Evolutionary conservation across 257 asterid species (phyloP), one percentile per base, ranked within the genome.

Genomic region (Nicotiana noctiflora): DNA sequence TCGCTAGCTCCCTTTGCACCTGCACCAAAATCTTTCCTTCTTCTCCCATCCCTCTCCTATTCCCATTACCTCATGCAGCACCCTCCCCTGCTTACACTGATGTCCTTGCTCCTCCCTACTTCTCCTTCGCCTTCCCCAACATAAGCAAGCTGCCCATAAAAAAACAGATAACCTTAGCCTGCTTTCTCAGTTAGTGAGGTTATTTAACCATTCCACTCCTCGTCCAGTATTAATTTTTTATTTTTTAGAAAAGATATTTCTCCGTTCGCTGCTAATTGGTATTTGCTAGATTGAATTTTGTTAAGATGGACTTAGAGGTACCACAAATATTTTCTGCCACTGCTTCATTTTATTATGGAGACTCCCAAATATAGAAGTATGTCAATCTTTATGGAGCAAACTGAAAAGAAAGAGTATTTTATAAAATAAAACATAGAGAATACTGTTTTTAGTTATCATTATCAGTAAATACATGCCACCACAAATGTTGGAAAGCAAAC

Each of bases 41-140:
- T 11, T 8, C 15, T 18, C 56, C 56, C 53, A 40, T 37, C 29
- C 56, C 76, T 37, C 32, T 67, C 76, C 53, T 67, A 10, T 37
- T 37, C 76, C 76, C 53, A 34, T 67, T 68, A 19, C 76, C 12
- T 68, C 32, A 40, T 40, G 76, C 76, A 68, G 76, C 19, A 68
- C 44, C 76, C 76, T 68, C 56, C n/a, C 15, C 27, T 9, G 11
- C 31, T 40, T 34, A 68, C 32, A 68, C 32, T 68, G n/a, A 68
- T 10, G 76, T 68, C 56, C 56, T 68, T 18, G 19, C 32, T 37
- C 76, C 76, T 68, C 56, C 76, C 56, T 19, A 68, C 56, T 37
- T 68, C 76, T 68, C 32, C 56, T 68, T 68, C 44, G 56, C 29
- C 32, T 68, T n/a, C 76, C 55, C 23, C 76, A 40, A 37, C 31